A percentile compares a stretch with the other conserved stretches of the same genome.
Evolutionary conservation across 108 stramenopile genomes (phyloP).

Genomic region (Skeletonema costatum): DNA sequence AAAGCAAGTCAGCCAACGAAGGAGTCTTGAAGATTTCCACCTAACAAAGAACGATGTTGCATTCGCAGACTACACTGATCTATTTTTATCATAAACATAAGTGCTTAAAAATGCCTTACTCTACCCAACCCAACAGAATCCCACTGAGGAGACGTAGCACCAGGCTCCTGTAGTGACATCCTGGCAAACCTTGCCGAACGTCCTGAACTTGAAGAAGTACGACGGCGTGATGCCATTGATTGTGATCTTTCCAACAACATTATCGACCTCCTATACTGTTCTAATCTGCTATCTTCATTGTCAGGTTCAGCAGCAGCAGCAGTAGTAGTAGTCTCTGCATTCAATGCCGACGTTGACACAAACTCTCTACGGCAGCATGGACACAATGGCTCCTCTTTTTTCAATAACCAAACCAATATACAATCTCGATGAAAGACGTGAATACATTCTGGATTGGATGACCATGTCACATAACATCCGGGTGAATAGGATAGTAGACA

Average conservation of each 20-base stretch:
- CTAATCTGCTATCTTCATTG: background rate
- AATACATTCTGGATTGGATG: slow-evolving; percentile 65
- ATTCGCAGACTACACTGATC: too few relatives aligned
- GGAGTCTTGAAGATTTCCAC: too few relatives aligned
- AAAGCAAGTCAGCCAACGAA: too few relatives aligned
- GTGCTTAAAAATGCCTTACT: background rate
- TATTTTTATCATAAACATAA: too few relatives aligned
- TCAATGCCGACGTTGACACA: slow-evolving; percentile 17
- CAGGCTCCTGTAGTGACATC: background rate
- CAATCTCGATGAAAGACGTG: slow-evolving; percentile 82
- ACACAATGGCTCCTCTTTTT: slow-evolving; percentile 59
- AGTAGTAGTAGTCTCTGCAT: background rate
- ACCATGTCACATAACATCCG: slow-evolving; percentile 71
- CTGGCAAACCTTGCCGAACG: background rate
- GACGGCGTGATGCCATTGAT: background rate
- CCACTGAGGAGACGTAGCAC: background rate
- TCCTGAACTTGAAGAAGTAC: too few relatives aligned
- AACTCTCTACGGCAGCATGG: slow-evolving; percentile 87
- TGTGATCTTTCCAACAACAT: background rate
- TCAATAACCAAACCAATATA: slow-evolving; percentile 74
- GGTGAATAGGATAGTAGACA: slow-evolving; percentile 67
- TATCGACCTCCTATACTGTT: background rate
- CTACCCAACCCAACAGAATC: background rate
- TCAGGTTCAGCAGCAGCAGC: background rate
- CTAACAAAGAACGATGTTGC: too few relatives aligned